phyloP scores from a whole-genome alignment of 495 filamentous ascomycete species.

The Aspergillus asperescens region DNA sequence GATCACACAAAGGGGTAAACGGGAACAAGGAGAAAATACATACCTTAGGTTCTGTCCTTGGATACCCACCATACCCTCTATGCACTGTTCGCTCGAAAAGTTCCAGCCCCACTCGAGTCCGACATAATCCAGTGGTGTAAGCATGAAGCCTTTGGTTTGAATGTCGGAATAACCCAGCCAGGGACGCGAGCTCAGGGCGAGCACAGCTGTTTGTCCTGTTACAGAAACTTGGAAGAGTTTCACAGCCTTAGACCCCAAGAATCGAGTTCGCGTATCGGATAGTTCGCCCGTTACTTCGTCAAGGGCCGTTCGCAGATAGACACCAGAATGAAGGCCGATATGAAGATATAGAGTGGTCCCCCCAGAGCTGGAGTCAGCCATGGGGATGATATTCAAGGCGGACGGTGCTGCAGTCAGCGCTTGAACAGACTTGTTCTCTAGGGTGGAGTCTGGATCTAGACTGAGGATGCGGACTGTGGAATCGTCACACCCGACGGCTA shows the following conservation, averaged over 20 bases:
- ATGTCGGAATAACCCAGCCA: conserved; percentile 91
- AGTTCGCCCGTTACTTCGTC: conserved; percentile 93
- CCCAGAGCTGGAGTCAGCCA: conserved; percentile 78
- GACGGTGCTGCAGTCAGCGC: conserved; percentile 86
- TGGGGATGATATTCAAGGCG: conserved; percentile 84
- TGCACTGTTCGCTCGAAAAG: conserved; percentile 88
- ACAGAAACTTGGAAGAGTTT: conserved; percentile 83
- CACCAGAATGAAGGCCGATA: conserved; percentile 90
- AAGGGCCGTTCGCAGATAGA: conserved; percentile 88
- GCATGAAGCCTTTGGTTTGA: conserved; percentile 76
- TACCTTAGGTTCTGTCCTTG: conserved; percentile 85
- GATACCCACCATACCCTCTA: conserved; percentile 94
- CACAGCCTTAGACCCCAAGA: conserved; percentile 82
- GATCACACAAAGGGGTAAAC: conserved; percentile 22
- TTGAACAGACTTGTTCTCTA: conserved; percentile 91
- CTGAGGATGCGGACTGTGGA: conserved; percentile 89
- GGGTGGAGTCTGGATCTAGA: conserved; percentile 79
- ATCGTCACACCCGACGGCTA: conserved; percentile 96
- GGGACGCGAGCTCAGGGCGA: conserved; percentile 83
- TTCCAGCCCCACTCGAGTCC: conserved; percentile 93
- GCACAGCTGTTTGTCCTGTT: conserved; percentile 75
- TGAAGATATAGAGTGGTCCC: conserved; percentile 86
- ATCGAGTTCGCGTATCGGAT: conserved; percentile 88
- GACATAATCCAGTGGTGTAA: conserved; percentile 83
- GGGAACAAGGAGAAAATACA: conserved; percentile 29